A percentile compares a stretch with the other conserved stretches of the same genome.
Conservation (phyloP, 164 flowering plant species). For the Piper longum region DNA sequence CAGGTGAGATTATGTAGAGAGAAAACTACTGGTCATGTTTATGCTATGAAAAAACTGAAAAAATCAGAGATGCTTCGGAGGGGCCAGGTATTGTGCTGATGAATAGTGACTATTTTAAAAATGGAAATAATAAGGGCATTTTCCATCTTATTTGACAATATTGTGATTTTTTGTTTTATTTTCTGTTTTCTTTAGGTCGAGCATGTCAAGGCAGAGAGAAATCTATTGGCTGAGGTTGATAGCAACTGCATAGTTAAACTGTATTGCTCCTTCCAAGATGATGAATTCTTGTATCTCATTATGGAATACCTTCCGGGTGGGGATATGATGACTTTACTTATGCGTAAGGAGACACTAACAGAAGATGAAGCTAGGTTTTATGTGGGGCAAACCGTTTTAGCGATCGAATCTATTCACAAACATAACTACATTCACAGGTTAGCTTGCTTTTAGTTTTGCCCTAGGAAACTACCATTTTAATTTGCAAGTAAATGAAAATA, state of each 20-base stretch:
- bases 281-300: slow-evolving; percentile 33
- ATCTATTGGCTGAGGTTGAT: slow-evolving; percentile 12
- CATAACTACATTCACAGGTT: slow-evolving; percentile 34
- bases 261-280: slow-evolving; percentile 46
- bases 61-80: slow-evolving; percentile 4
- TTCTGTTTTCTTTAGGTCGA: background rate
- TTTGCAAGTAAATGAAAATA: background rate
- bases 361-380: slow-evolving; percentile 37
- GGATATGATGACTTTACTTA: slow-evolving; percentile 45
- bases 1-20: slow-evolving; percentile 3
- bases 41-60: slow-evolving; percentile 2
- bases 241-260: slow-evolving; percentile 38
- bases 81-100: background rate
- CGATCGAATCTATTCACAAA: slow-evolving; percentile 38
- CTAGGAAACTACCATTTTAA: background rate
- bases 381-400: slow-evolving; percentile 30
- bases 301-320: slow-evolving; percentile 54
- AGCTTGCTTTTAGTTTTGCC: background rate
- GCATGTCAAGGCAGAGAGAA: background rate
- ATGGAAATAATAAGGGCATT: background rate
- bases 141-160: background rate
- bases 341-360: slow-evolving; percentile 37
- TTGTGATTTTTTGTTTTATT: background rate
- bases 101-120: background rate
- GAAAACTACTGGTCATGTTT: background rate